Evolutionary conservation across 2,329 filamentous ascomycete species (phyloP).

Genomic region (Aspergillus hiratsukae): DNA sequence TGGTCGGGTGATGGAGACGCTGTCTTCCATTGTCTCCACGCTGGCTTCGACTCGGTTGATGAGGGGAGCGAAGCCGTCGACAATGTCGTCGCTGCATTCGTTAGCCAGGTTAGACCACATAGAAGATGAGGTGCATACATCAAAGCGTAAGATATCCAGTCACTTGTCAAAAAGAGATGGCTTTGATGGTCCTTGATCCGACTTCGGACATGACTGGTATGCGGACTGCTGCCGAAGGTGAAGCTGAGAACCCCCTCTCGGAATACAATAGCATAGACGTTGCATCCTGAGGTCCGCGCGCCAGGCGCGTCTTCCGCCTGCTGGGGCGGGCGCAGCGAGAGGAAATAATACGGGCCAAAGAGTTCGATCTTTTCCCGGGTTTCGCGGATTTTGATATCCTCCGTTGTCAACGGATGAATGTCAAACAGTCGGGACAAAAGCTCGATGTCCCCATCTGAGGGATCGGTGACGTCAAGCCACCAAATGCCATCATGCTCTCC

Average conservation of each 20-base stretch:
- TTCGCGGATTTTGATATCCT: constrained; percentile 90
- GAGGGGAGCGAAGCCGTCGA: constrained; percentile 84
- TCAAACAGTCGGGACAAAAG: constrained; percentile 86
- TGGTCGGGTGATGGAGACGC: constrained; percentile 80
- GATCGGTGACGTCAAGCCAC: constrained; percentile 91
- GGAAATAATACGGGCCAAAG: constrained; percentile 95
- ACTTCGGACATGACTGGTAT: constrained; percentile 81
- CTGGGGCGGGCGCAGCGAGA: constrained; percentile 85
- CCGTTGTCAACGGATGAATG: constrained; percentile 88
- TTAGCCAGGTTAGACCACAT: too few relatives aligned
- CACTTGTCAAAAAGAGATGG: constrained; percentile 83
- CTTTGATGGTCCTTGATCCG: constrained; percentile 86
- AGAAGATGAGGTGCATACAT: too few relatives aligned
- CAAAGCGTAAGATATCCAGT: constrained; percentile 96
- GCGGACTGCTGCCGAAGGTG: constrained; percentile 76
- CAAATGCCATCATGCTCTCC: constrained; percentile 70
- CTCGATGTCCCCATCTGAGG: constrained; percentile 80
- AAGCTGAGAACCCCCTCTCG: constrained; percentile 88
- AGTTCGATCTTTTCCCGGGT: constrained; percentile 94
- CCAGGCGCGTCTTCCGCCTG: constrained; percentile 68
- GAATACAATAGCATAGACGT: constrained; percentile 91
- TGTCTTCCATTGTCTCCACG: constrained; percentile 85
- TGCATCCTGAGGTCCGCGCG: constrained; percentile 81
- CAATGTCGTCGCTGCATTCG: constrained; percentile 72
- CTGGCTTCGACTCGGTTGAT: constrained; percentile 78